Percentiles rank a stretch among this genome's conserved stretches.
Conservation (phyloP, 345 rosid species). For the Populus alba region DNA sequence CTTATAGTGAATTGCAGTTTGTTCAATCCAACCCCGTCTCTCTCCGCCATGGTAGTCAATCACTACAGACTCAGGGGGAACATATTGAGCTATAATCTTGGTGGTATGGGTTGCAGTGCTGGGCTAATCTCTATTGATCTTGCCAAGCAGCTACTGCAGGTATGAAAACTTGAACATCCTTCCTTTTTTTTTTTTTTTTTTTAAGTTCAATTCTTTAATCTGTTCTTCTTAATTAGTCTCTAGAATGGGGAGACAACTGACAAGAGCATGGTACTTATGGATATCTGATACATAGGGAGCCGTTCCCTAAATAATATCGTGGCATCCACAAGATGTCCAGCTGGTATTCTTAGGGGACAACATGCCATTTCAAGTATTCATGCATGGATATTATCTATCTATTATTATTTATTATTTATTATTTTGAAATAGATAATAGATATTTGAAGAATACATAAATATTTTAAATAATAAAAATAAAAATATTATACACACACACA, state of each 20-base stretch:
- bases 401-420: too few relatives aligned
- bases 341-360: neutral
- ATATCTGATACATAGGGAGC: neutral
- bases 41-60: conserved; percentile 65
- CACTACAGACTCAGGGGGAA: conserved; percentile 72
- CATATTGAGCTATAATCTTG: conserved; percentile 57
- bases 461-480: too few relatives aligned
- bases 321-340: neutral
- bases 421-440: too few relatives aligned
- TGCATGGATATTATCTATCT: too few relatives aligned
- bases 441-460: too few relatives aligned
- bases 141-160: conserved; percentile 66
- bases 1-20: conserved; percentile 63
- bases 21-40: conserved; percentile 66
- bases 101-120: conserved; percentile 79
- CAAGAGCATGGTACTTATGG: too few relatives aligned
- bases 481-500: too few relatives aligned
- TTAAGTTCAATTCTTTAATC: neutral
- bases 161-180: neutral
- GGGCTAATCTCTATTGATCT: conserved; percentile 69
- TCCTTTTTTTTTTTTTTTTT: neutral
- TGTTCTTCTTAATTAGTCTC: neutral
- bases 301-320: neutral
- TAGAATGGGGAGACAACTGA: neutral
- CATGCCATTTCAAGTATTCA: too few relatives aligned